Base-by-base conservation (phyloP, 352 stramenopile genomes). In the Pythium brassicae region DNA sequence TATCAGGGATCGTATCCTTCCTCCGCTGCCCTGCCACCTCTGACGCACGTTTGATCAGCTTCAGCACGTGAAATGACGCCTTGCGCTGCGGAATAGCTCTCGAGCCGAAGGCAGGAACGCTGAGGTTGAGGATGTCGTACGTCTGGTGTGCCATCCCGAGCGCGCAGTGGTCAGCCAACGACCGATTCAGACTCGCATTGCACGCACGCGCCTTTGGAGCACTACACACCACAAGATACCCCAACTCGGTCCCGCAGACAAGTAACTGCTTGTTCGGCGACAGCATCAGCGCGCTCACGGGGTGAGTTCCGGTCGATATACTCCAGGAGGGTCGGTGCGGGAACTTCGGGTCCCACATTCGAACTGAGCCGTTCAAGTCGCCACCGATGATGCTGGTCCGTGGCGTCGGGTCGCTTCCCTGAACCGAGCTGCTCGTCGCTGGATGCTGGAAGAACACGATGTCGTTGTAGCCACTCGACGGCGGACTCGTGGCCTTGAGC, bases 401-500 rank as follows among this genome's bases (percentile, higher is more conserved):
- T 12, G 54, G 46, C 25, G 61, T 74, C 12, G 42, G 17, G 7
- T 61, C 70, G 32, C 40, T 29, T 26, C 11, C 35, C 35, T 17
- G 35, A 22, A 2, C 14, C 15, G 23, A n/a, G 42, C 22, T 37
- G 35, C 19, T 23, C 27, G 1, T 3, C 39, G 1, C 37, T 48
- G 4, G 58, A 1, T 37, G 11, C 42, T 64, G 55, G 14, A 86
- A 39, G 57, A 83, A 92, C 19, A 90, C 40, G n/a, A 92, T 40
- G 55, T 89, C 80, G n/a, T 79, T 87, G 68, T 92, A 92, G 7
- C 83, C 83, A 22, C 71, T 79, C 0, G 79, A 87, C 22, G 83
- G 78, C n/a, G 79, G 78, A 51, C 72, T 92, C 26, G 67, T 74
- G 20, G 73, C 74, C 54, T 85, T 85, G 19, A 92, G 59, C 12